Base-by-base conservation (phyloP, 306 rosid species). In the Castanospermum australe region DNA sequence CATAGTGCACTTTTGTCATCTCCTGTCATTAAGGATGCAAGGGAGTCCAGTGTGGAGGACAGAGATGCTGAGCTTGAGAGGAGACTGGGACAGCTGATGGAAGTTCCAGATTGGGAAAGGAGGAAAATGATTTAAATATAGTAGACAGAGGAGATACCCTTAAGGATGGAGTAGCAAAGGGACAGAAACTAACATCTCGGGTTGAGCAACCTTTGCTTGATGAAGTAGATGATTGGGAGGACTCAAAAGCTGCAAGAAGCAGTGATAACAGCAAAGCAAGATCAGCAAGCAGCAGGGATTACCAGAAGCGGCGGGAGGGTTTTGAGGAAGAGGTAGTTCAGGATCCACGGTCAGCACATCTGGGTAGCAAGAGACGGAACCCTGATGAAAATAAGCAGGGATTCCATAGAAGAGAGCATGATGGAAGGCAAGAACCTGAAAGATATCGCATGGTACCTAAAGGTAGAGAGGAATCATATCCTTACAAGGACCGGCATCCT, bases 211-310 rank as follows among this genome's bases (percentile, higher is more conserved):
- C 91, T 82, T 55, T 69, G 35, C 73, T n/a, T 44, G 87, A 85
- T 57, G 99, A 90, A 72, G 76, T 78, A 66, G 92, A 91, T 75
- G 98, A 89, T 18, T 88, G 83, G 33, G 97, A 91, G 70, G 97
- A 95, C 87, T 91, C 92, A 30, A 93, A 84, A 87, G 91, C 93
- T 85, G 94, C 94, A 77, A 93, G 91, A 84, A 91, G 98, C 89
- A 96, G 99, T 66, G 97, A 96, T 83, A 91, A 91, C 89, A 96
- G 99, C 90, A 91, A 88, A 88, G 94, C 97, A 78, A 89, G 97
- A 80, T 96, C 99, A 28, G 92, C 89, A 71, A 90, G 98, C 87
- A 96, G 99, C 88, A 89, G 88, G 77, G 98, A 93, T 81, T 82
- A 85, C 77, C 90, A 71, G 55, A 93, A 90, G 83, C 81, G 89